phyloP scores from a whole-genome alignment of 208 protist genomes.

The Acanthamoeba healyi region DNA sequence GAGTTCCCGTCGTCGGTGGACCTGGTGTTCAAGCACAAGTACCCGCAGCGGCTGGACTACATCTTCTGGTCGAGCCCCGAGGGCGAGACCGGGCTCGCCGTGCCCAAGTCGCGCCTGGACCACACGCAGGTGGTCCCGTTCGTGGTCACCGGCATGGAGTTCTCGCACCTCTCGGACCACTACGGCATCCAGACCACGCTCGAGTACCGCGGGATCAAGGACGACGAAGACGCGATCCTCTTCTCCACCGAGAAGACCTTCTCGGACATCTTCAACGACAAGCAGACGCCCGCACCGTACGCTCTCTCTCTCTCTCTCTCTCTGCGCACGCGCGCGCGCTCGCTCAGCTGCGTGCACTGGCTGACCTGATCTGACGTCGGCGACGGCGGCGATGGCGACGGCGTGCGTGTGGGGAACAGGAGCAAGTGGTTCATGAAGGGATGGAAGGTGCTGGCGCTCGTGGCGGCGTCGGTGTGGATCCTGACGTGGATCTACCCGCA shows the following conservation, averaged over 20 bases:
- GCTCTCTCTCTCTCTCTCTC: neutral
- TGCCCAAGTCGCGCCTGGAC: constrained; percentile 32
- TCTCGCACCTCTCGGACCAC: constrained; percentile 60
- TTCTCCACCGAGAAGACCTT: constrained; percentile 73
- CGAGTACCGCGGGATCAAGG: constrained; percentile 48
- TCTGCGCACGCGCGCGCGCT: neutral
- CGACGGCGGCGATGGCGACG: no score
- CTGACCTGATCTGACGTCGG: neutral
- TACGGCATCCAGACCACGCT: constrained; percentile 67
- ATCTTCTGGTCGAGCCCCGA: constrained; percentile 62
- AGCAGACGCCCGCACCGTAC: neutral
- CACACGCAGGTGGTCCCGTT: constrained; percentile 63
- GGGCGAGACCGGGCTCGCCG: constrained; percentile 28
- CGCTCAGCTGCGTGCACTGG: no score
- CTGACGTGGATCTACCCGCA: constrained; percentile 62
- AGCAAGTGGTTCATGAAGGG: constrained; percentile 47
- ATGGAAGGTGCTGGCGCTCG: constrained; percentile 55
- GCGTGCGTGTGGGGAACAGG: neutral
- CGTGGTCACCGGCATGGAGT: constrained; percentile 67
- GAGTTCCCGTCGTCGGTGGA: constrained; percentile 72
- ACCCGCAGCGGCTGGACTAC: constrained; percentile 70
- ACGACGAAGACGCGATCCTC: constrained; percentile 51
- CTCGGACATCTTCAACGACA: constrained; percentile 24
- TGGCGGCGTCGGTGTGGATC: constrained; percentile 39
- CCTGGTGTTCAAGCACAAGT: constrained; percentile 76